These are phyloP conservation scores for Fabrea salina DNA, from an alignment of 169 alveolate genomes.

Conservation along the genomic window DNA sequence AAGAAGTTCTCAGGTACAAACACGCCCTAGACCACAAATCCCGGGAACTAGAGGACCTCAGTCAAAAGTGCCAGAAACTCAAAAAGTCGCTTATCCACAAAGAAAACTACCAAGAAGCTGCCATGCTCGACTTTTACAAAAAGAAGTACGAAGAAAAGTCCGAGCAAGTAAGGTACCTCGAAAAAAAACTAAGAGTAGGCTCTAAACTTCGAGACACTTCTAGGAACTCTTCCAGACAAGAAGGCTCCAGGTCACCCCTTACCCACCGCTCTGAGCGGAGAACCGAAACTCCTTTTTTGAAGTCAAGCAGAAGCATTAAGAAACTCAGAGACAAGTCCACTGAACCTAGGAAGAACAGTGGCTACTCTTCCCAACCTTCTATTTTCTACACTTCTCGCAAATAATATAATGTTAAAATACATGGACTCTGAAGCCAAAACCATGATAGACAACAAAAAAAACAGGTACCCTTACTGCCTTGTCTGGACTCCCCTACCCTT, in stretches of 20 bases:
- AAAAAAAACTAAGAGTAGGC: not conserved
- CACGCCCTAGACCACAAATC: not conserved
- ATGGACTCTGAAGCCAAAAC: no score
- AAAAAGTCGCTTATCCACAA: not conserved
- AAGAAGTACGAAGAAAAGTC: not conserved
- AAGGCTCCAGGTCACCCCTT: not conserved
- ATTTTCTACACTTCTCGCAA: no score
- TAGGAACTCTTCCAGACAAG: not conserved
- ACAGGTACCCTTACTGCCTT: conserved; percentile 71
- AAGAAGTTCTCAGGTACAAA: not conserved
- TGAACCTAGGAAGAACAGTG: not conserved
- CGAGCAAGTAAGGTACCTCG: not conserved
- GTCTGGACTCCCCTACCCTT: conserved; percentile 82
- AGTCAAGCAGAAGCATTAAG: not conserved
- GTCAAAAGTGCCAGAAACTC: not conserved
- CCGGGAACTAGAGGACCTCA: not conserved
- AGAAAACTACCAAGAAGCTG: not conserved
- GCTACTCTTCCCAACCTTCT: no score
- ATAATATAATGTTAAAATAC: no score
- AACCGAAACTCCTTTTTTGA: conserved; percentile 5
- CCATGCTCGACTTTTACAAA: not conserved
- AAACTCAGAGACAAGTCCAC: not conserved
- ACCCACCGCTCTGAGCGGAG: not conserved
- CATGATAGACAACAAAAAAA: not conserved
- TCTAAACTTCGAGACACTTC: not conserved